Evolutionary conservation across 495 filamentous ascomycete species (phyloP).

Genomic region (Poronia punctata): DNA sequence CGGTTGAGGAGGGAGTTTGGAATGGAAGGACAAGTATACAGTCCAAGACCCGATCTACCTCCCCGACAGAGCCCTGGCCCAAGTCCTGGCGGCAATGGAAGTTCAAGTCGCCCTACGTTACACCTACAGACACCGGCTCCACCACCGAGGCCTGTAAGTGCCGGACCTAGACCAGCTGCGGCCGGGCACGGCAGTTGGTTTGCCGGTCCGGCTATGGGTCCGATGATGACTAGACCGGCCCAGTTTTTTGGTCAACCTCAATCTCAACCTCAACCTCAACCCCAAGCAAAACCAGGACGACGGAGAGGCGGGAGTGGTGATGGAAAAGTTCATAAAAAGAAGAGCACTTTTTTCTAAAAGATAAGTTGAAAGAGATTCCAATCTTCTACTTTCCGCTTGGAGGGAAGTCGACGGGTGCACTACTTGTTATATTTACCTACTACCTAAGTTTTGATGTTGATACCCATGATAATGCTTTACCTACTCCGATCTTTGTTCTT

Average conservation of each 20-base stretch:
- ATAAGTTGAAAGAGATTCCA: no score
- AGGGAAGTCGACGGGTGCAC: no score
- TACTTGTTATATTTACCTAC: no score
- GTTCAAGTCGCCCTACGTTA: constrained; percentile 7
- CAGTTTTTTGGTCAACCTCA: constrained; percentile 2
- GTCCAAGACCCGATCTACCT: constrained; percentile 14
- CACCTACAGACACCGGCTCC: constrained; percentile 23
- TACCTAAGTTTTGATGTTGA: no score
- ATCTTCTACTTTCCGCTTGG: no score
- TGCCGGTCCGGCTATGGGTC: not conserved
- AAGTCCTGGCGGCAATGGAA: not conserved
- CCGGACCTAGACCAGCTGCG: constrained; percentile 23
- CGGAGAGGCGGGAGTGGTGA: constrained; percentile 19
- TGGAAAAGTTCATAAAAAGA: constrained; percentile 23
- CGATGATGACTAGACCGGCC: not conserved
- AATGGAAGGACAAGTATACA: constrained; percentile 37
- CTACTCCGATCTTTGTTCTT: no score
- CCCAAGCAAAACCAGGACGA: constrained; percentile 4
- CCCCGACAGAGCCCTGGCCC: constrained; percentile 13
- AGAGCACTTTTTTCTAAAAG: constrained; percentile 23
- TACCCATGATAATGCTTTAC: no score
- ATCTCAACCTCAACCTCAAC: not conserved
- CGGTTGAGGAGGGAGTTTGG: constrained; percentile 69
- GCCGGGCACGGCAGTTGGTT: constrained; percentile 21
- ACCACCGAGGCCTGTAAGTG: constrained; percentile 36